These are phyloP conservation scores for Agaricus blazei DNA, from an alignment of 768 basidiomycete genomes.

Conservation along the genomic window DNA sequence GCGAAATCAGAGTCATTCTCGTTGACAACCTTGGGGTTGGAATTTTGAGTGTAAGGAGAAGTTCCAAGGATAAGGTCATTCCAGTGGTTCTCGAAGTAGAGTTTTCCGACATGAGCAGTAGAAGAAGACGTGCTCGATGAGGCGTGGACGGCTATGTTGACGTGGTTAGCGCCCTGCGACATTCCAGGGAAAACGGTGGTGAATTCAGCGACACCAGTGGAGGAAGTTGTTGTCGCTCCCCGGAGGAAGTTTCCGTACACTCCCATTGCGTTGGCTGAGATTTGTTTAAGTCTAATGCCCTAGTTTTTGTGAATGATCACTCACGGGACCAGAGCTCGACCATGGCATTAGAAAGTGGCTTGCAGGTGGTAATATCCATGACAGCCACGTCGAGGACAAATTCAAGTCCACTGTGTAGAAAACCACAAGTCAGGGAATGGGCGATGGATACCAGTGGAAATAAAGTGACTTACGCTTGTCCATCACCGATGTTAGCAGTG, in stretches of 20 bases:
- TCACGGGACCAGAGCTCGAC: conserved; percentile 32
- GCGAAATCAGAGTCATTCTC: conserved; percentile 24
- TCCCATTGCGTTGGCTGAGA: conserved; percentile 29
- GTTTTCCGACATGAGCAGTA: conserved; percentile 28
- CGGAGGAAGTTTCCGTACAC: conserved; percentile 30
- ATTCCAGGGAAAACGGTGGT: conserved; percentile 31
- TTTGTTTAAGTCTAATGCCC: background rate
- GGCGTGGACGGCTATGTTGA: conserved; percentile 29
- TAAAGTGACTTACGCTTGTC: conserved; percentile 19
- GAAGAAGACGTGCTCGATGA: conserved; percentile 20
- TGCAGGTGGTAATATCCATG: conserved; percentile 34
- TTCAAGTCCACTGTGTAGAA: conserved; percentile 24
- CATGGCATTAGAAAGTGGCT: conserved; percentile 31
- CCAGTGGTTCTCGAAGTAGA: conserved; percentile 36
- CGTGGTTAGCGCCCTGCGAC: conserved; percentile 29
- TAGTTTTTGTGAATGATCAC: conserved; percentile 1
- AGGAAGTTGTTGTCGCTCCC: conserved; percentile 27
- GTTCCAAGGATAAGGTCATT: conserved; percentile 23
- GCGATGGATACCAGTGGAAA: background rate
- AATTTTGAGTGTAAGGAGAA: conserved; percentile 26
- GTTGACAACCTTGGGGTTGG: conserved; percentile 22
- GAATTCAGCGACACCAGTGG: conserved; percentile 34
- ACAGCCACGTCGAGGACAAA: conserved; percentile 34
- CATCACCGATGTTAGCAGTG: conserved; percentile 21
- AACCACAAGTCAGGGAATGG: background rate